These are phyloP conservation scores for Solanum virginianum DNA, from an alignment of 257 asterid species.

Conservation along the genomic window DNA sequence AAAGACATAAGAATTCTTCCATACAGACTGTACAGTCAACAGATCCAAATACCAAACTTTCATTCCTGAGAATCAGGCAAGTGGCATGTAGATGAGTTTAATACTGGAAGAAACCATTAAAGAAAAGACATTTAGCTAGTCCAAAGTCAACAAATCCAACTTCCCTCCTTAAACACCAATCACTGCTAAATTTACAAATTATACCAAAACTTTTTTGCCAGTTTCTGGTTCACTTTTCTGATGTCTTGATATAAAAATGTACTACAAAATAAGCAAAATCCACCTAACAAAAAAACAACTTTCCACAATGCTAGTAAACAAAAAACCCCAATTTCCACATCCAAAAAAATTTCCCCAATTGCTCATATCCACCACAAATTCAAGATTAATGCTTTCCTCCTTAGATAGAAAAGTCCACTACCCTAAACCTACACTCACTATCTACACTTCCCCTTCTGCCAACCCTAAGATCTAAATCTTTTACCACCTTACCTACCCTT, in stretches of 20 bases:
- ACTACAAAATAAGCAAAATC: background rate
- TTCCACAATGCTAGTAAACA: background rate
- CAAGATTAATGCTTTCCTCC: background rate
- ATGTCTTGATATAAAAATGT: background rate
- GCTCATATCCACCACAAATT: background rate
- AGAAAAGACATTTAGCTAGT: background rate
- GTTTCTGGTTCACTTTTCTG: background rate
- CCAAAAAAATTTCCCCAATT: background rate
- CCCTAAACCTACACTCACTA: background rate
- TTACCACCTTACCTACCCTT: background rate
- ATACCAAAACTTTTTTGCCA: background rate
- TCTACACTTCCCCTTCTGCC: background rate
- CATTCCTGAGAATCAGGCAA: background rate
- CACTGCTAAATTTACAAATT: background rate
- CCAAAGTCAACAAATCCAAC: conserved; percentile 2
- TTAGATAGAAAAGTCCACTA: background rate
- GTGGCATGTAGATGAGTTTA: background rate
- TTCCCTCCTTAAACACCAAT: background rate
- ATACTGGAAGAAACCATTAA: background rate
- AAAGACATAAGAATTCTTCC: background rate
- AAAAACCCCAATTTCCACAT: background rate
- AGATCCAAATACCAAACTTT: background rate
- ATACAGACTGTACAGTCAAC: background rate
- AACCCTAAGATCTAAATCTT: background rate
- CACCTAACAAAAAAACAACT: background rate